Evolutionary conservation across 2,329 filamentous ascomycete genomes (phyloP), one percentile per base, ranked within the genome.

Genomic region (Fusarium bactridioides): DNA sequence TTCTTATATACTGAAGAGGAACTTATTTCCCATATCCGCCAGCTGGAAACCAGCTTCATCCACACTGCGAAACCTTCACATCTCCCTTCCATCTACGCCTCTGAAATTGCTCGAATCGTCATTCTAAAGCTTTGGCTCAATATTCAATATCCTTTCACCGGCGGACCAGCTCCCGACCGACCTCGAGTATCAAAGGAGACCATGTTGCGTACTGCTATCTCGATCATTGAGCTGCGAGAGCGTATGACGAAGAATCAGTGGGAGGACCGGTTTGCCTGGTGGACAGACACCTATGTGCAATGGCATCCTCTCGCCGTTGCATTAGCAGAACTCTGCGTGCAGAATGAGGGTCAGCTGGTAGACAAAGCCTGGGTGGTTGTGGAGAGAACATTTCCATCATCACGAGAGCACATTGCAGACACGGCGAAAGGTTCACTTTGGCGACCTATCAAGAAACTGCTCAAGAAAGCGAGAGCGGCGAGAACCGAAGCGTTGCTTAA

Each of bases 241-340:
- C 75, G 77, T 31, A 77, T 78, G 54, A 80, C 69, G 1, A 59
- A 80, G n/a, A 77, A 79, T 8, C 81, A 79, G 47, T 79, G 76
- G 75, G 63, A 76, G 2, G 79, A 81, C 18, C 78, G 82, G 7
- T 87, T 83, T 77, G 76, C 77, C 25, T 88, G 86, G 84, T 86
- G 86, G 82, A 80, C 82, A n/a, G 76, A 82, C 19, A 84, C 81
- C 2, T 88, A 86, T 76, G 84, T 87, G 19, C 86, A 87, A 64
- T 89, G 87, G 87, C 87, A 89, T 70, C 83, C 86, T 12, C 78
- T 89, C 1, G 86, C 87, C 4, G 86, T 88, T 11, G 83, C 85
- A 3, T 78, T 88, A 19, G 86, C 86, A 3, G 86, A 88, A 68
- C 80, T 89, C 27, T 88, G 86, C 74, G 79, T 82, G 7, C 84